Percentiles rank a stretch among this genome's conserved stretches.
These are phyloP conservation scores for Zygosaccharomyces rouxii DNA, from an alignment of 805 yeast genomes.

Conservation along the genomic window DNA sequence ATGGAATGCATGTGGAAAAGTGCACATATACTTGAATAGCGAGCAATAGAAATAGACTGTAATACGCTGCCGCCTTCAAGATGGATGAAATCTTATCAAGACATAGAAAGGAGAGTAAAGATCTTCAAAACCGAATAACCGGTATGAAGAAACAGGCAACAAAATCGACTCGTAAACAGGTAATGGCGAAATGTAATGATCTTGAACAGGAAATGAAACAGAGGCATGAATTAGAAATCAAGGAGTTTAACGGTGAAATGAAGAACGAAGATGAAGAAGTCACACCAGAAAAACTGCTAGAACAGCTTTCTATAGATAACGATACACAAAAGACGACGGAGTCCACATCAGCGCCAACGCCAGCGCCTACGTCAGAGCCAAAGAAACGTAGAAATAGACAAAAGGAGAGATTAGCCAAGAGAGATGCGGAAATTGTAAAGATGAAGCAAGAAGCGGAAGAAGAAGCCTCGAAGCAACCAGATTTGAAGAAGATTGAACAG, in stretches of 20 bases:
- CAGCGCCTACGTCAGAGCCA: conserved; percentile 17
- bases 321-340: conserved; percentile 19
- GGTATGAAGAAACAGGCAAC: conserved; percentile 80
- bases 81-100: conserved; percentile 35
- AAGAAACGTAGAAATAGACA: conserved; percentile 65
- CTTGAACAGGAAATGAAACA: conserved; percentile 53
- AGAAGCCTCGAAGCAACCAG: conserved; percentile 66
- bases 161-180: conserved; percentile 69
- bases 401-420: conserved; percentile 72
- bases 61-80: background rate
- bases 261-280: conserved; percentile 36
- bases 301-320: conserved; percentile 47
- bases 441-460: conserved; percentile 61
- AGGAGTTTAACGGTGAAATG: conserved; percentile 15
- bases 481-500: conserved; percentile 66
- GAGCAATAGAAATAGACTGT: background rate
- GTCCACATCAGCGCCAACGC: conserved; percentile 6
- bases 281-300: conserved; percentile 64
- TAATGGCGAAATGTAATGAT: conserved; percentile 52
- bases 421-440: conserved; percentile 64
- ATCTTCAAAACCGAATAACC: conserved; percentile 61
- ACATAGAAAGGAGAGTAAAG: conserved; percentile 66
- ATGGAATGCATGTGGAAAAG: too few species aligned
- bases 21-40: too few species aligned
- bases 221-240: conserved; percentile 53